Base-by-base conservation (phyloP, 176 grass and related monocot genomes). In the Rhynchospora breviuscula region DNA sequence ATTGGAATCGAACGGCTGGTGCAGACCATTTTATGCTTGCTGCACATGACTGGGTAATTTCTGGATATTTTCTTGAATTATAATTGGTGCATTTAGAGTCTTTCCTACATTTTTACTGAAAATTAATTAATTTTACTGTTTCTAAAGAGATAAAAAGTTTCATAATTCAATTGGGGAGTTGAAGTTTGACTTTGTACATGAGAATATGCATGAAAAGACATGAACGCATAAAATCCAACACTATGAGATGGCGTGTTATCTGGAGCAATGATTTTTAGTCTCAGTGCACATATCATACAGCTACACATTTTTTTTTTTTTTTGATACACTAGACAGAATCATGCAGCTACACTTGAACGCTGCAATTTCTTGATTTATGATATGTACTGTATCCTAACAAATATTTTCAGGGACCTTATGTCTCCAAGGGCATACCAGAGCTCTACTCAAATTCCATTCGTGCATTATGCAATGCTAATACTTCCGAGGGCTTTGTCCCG, bases 1-100 rank as follows among this genome's bases (percentile, higher is more conserved):
- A 84, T 81, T 97, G 94, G 94, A 97, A 97, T 67, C 88, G 86
- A 53, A 87, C 91, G 63, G 72, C 84, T 33, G 89, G 91, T 12
- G 84, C 94, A 51, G 91, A 97, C 67, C 94, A 97, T 81, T 97
- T 97, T 81, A 97, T 97, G 94, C 89, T 97, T 71, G 67, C 94
- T 81, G 91, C 89, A 89, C 94, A 97, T 29, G 94, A 97, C 10
- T 97, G 91, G 91, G 91, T 93, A 85, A 40, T 76, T 33, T 21
- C 3, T 43, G 49, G 19, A 13, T n/a, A 5, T 48, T 53, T 76
- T 8, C 52, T 53, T 40, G 43, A 69, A 18, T 59, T 59, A 44
- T n/a, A 15, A 51, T 83, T 84, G 44, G 35, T 77, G 52, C 19
- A 77, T 15, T n/a, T 40, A 51, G 17, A 52, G 25, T 23, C 23